Base-by-base conservation (phyloP, 140 eudicot genomes). In the Senecio squalidus region DNA sequence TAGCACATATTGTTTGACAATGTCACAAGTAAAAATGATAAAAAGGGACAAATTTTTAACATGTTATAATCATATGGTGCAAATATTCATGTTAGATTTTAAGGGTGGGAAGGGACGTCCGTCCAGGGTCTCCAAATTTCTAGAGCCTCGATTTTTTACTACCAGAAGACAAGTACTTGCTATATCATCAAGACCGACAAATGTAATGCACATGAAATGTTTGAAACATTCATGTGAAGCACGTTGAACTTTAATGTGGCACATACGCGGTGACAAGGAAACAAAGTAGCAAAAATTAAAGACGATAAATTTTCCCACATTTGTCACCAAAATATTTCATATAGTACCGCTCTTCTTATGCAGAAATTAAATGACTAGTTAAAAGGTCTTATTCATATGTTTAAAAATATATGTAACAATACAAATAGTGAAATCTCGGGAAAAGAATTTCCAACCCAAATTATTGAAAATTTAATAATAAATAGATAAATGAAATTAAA, bases 401-500 rank as follows among this genome's bases (percentile, higher is more conserved):
- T 46, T 21, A 14, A 22, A 13, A 46, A 45, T 13, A 27, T 15
- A 28, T 45, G 33, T 62, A 33, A 48, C 46, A 62, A 22, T 20
- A 62, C 47, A 62, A 62, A 20, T 17, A 9, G 38, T 60, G 40
- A 60, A 34, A 41, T 22, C 34, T 11, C 16, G 38, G 20, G 28
- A 31, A 56, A 58, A 58, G 18, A 34, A 34, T 58, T 58, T 23
- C 34, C 53, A 59, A 25, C 29, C 4, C 4, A 9, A 25, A 26
- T 25, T 25, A 43, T 38, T 38, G 40, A n/a, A 29, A 3, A 23
- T 7, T 15, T 3, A 14, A 15, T 59, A 60, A 60, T 41, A 45
- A 45, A 62, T 6, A 30, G 30, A 62, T 21, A 15, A 48, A 62
- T 47, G 34, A 47, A 62, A 49, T 62, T 47, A 62, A 58, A 47